These are phyloP conservation scores for Penicillium sp. DNA, from an alignment of 2,329 filamentous ascomycete genomes.

Conservation along the genomic window DNA sequence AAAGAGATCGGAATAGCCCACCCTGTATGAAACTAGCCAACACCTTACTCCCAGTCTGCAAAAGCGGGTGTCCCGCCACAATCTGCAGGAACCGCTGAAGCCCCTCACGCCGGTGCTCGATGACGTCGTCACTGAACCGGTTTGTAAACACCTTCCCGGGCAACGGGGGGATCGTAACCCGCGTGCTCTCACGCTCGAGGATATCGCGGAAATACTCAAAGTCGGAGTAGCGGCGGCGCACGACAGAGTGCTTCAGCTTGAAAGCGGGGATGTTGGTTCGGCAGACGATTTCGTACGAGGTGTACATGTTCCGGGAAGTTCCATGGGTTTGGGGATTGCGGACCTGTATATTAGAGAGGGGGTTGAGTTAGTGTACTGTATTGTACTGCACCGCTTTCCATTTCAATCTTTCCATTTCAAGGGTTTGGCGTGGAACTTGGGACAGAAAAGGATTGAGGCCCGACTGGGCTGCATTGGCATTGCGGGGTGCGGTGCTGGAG, in stretches of 20 bases:
- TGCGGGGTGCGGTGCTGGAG: neutral
- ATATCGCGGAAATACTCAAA: slow-evolving; percentile 99
- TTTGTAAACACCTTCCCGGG: slow-evolving; percentile 98
- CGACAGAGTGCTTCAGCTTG: slow-evolving; percentile 84
- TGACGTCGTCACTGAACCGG: slow-evolving; percentile 96
- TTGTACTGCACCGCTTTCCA: too few relatives aligned
- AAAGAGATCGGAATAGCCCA: slow-evolving; percentile 44
- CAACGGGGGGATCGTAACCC: slow-evolving; percentile 92
- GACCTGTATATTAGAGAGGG: slow-evolving; percentile 59
- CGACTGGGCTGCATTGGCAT: neutral
- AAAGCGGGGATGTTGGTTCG: slow-evolving; percentile 98
- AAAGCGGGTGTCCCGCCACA: slow-evolving; percentile 89
- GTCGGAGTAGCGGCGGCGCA: slow-evolving; percentile 92
- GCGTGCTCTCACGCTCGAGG: slow-evolving; percentile 87
- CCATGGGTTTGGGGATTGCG: slow-evolving; percentile 92
- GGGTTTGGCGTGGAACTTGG: neutral
- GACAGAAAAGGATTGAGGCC: neutral
- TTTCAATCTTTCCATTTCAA: neutral
- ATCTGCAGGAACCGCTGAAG: slow-evolving; percentile 96
- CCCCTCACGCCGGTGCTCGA: slow-evolving; percentile 87
- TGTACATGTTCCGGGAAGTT: slow-evolving; percentile 95
- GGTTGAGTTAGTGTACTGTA: neutral
- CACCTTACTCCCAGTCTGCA: slow-evolving; percentile 98
- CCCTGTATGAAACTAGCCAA: slow-evolving; percentile 95
- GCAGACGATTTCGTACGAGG: slow-evolving; percentile 97